Evolutionary conservation across 78 protist species (phyloP), one percentile per base, ranked within the genome.

Genomic region (slime mould (Dictyostelium discoideum)): DNA sequence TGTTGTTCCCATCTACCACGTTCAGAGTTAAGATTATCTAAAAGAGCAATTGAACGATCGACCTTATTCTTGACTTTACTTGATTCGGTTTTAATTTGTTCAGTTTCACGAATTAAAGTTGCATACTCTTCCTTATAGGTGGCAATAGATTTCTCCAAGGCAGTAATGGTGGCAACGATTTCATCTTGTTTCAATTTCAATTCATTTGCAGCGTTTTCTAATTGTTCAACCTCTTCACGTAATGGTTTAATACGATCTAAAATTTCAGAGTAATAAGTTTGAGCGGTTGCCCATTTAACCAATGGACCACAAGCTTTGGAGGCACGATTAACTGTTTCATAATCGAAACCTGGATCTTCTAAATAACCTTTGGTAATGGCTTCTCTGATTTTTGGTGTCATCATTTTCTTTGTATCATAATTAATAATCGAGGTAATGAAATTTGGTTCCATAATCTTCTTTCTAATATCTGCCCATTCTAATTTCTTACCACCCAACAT

Each of bases 251-350:
- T 95, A 48, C 92, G 69, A 69, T 92, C 97, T 29, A 97, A 81
- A 48, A 98, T 98, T n/a, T 85, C 94, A 5, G 98, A 46, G 86
- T 92, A 99, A 63, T 11, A 20, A 48, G 98, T 60, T 93, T 97
- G 98, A 1, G 99, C 98, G 13, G 18, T 6, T 13, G 96, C 97
- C 99, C 99, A 99, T 85, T 98, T 94, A 72, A 96, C 96, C 37
- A 99, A 89, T 16, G 99, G 99, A n/a, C 99, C 99, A 67, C 98
- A 93, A n/a, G 99, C 99, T 60, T 95, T 87, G 29, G 95, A 84
- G 7, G 99, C 98, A 8, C 95, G 22, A 85, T 97, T 84, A 65
- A 96, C 97, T 9, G 22, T 65, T 83, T 98, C 99, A 54, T 32
- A 94, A n/a, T 86, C 95, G 89, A 96, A 98, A 48, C 86, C 79